Evolutionary conservation across 176 grass and related monocot species (phyloP), one percentile per base, ranked within the genome.

Genomic region (Eragrostis nindensis): DNA sequence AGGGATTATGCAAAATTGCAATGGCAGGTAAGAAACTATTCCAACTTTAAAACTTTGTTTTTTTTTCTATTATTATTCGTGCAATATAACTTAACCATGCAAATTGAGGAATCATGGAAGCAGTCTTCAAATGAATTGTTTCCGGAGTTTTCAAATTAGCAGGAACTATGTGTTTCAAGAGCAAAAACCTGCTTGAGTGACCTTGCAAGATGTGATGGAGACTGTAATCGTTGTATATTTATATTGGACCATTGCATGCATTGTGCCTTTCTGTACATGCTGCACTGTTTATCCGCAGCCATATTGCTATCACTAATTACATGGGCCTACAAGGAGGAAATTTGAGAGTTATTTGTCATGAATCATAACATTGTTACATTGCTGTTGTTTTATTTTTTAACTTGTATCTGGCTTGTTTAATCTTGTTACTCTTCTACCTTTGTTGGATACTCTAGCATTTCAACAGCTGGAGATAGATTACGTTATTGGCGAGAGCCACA

Each of bases 391-490:
- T 75, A 68, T 47, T 49, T 36, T 64, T 21, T 80, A 66, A 70
- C 61, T 56, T 75, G 52, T n/a, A 54, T 66, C 47, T 78, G 25
- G 49, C 42, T 59, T 83, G 19, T 80, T 73, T 43, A 53, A 60
- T 22, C 47, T 78, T 61, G 7, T 29, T 75, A 68, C 55, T 68
- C 50, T 84, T 74, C 32, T 16, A n/a, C 15, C 65, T 76, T 67
- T 76, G 52, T 72, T 83, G 44, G 25, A 68, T 70, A 76, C 67
- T 75, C 74, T 88, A 98, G 92, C 90, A 74, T 98, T 98, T 87
- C 92, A 98, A 88, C 96, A 98, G 84, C 77, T 98, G 45, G 92
- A 98, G 65, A 98, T 95, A 79, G 96, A 98, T 86, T 98, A 95
- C 56, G 64, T 98, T 65, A 95, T 98, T 61, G 92, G 96, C 46